phyloP scores from a whole-genome alignment of 2,329 filamentous ascomycete species.

The Curvularia spicifera region DNA sequence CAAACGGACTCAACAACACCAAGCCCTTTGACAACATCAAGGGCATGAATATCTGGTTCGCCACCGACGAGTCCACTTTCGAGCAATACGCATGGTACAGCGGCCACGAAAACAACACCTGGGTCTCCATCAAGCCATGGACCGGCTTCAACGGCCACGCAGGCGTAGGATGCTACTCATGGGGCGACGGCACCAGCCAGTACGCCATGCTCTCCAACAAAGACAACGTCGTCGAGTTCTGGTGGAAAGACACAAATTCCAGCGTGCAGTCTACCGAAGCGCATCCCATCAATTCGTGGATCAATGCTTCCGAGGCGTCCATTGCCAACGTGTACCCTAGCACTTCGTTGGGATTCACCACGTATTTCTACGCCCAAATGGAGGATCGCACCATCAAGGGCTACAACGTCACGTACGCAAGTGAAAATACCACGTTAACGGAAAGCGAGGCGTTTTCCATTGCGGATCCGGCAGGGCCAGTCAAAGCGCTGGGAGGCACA shows the following conservation, averaged over 20 bases:
- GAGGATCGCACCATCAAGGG: constrained; percentile 47
- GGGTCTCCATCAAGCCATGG: constrained; percentile 50
- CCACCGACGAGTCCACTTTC: constrained; percentile 50
- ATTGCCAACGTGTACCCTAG: constrained; percentile 50
- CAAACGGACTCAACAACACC: constrained; percentile 33
- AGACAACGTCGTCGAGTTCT: constrained; percentile 50
- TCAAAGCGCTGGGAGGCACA: constrained; percentile 47
- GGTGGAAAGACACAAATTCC: constrained; percentile 54
- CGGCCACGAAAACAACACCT: constrained; percentile 42
- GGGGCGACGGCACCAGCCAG: constrained; percentile 48
- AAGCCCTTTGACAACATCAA: constrained; percentile 35
- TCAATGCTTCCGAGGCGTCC: constrained; percentile 32
- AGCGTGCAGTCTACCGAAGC: constrained; percentile 33
- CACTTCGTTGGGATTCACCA: constrained; percentile 52
- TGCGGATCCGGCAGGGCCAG: constrained; percentile 33
- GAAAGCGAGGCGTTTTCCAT: constrained; percentile 44
- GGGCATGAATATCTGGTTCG: constrained; percentile 56
- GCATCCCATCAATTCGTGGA: constrained; percentile 53
- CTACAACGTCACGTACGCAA: constrained; percentile 48
- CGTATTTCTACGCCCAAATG: constrained; percentile 53
- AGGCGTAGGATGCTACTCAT: constrained; percentile 54
- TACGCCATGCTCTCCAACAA: constrained; percentile 55
- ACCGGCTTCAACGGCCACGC: constrained; percentile 52
- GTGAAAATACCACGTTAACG: constrained; percentile 49
- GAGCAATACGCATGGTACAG: constrained; percentile 52